These are phyloP conservation scores for Cladosporium halotolerans DNA, from an alignment of 2,329 filamentous ascomycete species.

Conservation along the genomic window DNA sequence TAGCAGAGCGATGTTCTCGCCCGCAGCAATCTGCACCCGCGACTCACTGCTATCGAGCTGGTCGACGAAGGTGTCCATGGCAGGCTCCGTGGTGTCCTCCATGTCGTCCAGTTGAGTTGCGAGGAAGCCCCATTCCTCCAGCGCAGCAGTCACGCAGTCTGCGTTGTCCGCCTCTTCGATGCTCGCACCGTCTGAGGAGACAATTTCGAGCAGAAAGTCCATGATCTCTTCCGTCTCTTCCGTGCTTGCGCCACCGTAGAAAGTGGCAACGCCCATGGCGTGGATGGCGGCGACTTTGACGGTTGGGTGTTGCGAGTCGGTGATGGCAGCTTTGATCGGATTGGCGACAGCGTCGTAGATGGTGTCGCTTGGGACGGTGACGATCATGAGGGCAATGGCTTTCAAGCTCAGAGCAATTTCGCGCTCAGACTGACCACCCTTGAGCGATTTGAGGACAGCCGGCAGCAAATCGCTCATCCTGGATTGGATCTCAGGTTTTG, in stretches of 20 bases:
- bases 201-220: conserved; percentile 68
- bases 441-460: conserved; percentile 64
- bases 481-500: conserved; percentile 54
- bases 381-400: conserved; percentile 63
- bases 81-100: conserved; percentile 61
- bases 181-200: conserved; percentile 69
- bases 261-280: conserved; percentile 63
- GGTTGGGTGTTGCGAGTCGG: conserved; percentile 58
- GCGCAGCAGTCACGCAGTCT: conserved; percentile 64
- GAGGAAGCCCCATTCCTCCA: conserved; percentile 74
- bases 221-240: conserved; percentile 64
- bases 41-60: conserved; percentile 72
- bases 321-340: conserved; percentile 56
- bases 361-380: conserved; percentile 59
- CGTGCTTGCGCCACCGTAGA: conserved; percentile 67
- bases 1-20: conserved; percentile 72
- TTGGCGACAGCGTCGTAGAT: conserved; percentile 58
- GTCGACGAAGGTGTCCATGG: conserved; percentile 75
- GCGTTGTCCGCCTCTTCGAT: conserved; percentile 66
- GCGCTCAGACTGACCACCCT: conserved; percentile 59
- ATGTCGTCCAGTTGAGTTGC: conserved; percentile 72
- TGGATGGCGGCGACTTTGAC: conserved; percentile 68
- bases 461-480: conserved; percentile 57
- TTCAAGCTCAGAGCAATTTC: conserved; percentile 67
- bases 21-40: conserved; percentile 69